Evolutionary conservation across 805 yeast genomes (phyloP).

Genomic region (Scheffersomyces stipitis): DNA sequence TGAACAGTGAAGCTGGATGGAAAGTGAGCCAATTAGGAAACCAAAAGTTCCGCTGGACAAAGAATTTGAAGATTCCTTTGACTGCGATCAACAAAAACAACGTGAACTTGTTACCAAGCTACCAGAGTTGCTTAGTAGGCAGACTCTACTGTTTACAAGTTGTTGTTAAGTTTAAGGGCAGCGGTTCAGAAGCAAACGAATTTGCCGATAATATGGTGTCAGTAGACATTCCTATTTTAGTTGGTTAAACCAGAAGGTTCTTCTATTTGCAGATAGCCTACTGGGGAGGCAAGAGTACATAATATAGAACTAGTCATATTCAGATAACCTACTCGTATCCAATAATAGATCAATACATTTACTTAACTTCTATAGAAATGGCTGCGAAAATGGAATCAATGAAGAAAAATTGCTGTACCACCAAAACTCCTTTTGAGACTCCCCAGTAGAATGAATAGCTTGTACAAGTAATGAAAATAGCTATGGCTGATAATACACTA

Average conservation of each 20-base stretch:
- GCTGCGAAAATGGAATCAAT: no score
- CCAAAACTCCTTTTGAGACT: no score
- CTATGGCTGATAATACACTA: no score
- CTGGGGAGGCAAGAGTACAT: no score
- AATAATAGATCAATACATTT: no score
- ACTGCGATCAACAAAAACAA: conserved; percentile 41
- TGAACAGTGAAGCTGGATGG: conserved; percentile 29
- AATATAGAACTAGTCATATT: no score
- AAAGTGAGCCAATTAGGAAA: conserved; percentile 17
- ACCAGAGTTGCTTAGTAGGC: conserved; percentile 63
- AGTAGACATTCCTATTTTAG: conserved; percentile 37
- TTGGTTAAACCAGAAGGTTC: conserved; percentile 21
- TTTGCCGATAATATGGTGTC: conserved; percentile 30
- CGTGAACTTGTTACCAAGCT: conserved; percentile 57
- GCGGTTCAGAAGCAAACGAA: conserved; percentile 35
- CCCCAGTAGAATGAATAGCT: no score
- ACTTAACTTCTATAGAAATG: no score
- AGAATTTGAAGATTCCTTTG: conserved; percentile 41
- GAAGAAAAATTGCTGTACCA: no score
- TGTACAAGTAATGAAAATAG: no score
- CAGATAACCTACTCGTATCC: no score
- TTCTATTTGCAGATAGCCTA: background rate
- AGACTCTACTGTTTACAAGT: conserved; percentile 57
- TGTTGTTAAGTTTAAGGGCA: conserved; percentile 26
- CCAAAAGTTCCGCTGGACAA: conserved; percentile 29